These are phyloP conservation scores for Laburnicola sp. DNA, from an alignment of 2,329 filamentous ascomycete species.

Conservation along the genomic window DNA sequence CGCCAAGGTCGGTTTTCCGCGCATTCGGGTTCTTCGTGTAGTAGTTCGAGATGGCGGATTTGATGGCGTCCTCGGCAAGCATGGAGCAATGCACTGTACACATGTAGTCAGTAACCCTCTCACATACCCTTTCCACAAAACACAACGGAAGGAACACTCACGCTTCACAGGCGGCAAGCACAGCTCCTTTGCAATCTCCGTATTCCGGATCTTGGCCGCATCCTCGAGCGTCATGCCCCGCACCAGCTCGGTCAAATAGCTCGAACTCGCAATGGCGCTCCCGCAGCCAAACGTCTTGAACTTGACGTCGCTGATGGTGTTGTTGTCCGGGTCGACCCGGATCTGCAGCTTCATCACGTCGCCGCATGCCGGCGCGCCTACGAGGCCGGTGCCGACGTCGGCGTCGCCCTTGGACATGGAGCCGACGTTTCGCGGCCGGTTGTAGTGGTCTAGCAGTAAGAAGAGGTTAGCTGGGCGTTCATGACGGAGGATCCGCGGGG, in stretches of 20 bases:
- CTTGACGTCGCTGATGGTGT: slow-evolving; percentile 90
- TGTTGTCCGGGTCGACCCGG: slow-evolving; percentile 82
- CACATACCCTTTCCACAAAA: neutral
- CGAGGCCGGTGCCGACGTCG: slow-evolving; percentile 88
- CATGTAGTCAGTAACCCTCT: slow-evolving; percentile 22
- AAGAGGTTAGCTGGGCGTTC: slow-evolving; percentile 46
- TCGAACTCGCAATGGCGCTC: slow-evolving; percentile 90
- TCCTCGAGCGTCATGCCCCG: slow-evolving; percentile 96
- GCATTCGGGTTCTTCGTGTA: slow-evolving; percentile 86
- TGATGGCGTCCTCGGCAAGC: slow-evolving; percentile 91
- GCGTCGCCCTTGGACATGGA: slow-evolving; percentile 76
- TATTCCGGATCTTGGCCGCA: slow-evolving; percentile 89
- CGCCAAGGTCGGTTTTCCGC: slow-evolving; percentile 73
- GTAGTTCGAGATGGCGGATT: slow-evolving; percentile 87
- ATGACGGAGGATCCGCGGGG: slow-evolving; percentile 1
- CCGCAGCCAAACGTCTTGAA: slow-evolving; percentile 99
- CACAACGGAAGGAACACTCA: slow-evolving; percentile 52
- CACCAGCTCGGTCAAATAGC: slow-evolving; percentile 92
- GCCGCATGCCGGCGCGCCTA: slow-evolving; percentile 86
- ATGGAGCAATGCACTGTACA: slow-evolving; percentile 81
- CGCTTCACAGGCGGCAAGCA: slow-evolving; percentile 85
- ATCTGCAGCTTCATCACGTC: slow-evolving; percentile 96
- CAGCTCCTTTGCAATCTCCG: slow-evolving; percentile 96
- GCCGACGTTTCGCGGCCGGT: slow-evolving; percentile 75
- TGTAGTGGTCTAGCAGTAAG: slow-evolving; percentile 77